Evolutionary conservation across 306 rosid genomes (phyloP).

Genomic region (Comarum palustre): DNA sequence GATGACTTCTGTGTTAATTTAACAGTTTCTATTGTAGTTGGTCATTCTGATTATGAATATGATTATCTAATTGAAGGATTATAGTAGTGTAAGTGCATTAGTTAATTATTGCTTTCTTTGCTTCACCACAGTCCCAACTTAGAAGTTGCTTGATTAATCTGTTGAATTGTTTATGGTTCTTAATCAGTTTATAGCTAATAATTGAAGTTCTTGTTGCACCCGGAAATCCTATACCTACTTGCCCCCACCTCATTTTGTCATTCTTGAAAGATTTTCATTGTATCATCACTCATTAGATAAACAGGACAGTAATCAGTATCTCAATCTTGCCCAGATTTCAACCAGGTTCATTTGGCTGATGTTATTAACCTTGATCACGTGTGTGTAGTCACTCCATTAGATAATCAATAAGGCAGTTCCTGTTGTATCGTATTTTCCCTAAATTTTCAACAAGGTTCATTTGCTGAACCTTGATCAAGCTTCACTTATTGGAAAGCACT

Average conservation of each 20-base stretch:
- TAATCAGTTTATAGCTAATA: neutral
- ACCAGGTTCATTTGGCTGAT: slow-evolving; percentile 31
- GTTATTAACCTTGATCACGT: neutral
- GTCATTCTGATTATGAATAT: slow-evolving; percentile 17
- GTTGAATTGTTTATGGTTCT: slow-evolving; percentile 7
- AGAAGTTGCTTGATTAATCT: neutral
- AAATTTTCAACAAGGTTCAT: slow-evolving; percentile 33
- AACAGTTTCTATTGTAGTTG: neutral
- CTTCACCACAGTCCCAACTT: slow-evolving; percentile 9
- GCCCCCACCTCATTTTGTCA: slow-evolving; percentile 2
- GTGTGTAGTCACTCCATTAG: too few relatives aligned
- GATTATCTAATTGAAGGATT: slow-evolving; percentile 15
- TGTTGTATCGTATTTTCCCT: neutral
- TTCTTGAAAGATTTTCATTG: slow-evolving; percentile 4
- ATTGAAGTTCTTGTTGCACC: neutral
- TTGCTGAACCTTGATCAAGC: neutral
- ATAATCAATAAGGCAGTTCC: slow-evolving; percentile 1
- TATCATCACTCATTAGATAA: neutral
- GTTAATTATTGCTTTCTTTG: slow-evolving; percentile 10
- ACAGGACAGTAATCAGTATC: neutral
- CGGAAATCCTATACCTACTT: neutral
- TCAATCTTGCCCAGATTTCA: slow-evolving; percentile 12
- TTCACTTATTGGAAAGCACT: slow-evolving; percentile 20
- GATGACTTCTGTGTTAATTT: slow-evolving; percentile 7
- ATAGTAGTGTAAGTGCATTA: slow-evolving; percentile 10